Conservation (phyloP, 345 rosid species). For the Hevea brasiliensis region DNA sequence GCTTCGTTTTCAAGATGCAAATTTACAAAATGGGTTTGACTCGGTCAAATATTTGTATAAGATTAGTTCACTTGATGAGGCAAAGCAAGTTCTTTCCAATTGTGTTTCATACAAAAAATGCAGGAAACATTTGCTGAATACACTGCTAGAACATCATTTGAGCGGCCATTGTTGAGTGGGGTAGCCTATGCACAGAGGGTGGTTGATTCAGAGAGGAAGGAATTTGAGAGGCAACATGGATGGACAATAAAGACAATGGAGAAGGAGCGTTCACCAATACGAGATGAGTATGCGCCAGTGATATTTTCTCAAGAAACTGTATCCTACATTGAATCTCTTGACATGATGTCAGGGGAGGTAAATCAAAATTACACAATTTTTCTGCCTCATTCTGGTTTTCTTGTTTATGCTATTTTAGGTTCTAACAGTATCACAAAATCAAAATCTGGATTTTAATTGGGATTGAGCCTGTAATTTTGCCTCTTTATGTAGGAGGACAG, state of each 20-base stretch:
- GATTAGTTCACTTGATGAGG: not conserved
- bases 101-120: slow-evolving; percentile 25
- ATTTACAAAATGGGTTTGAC: not conserved
- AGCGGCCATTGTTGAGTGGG: slow-evolving; percentile 91
- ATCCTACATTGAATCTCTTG: slow-evolving; percentile 86
- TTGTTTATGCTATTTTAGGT: not conserved
- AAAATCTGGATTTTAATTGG: slow-evolving; percentile 2
- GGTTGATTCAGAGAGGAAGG: slow-evolving; percentile 59
- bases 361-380: slow-evolving; percentile 14
- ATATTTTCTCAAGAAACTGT: slow-evolving; percentile 90
- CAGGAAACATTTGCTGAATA: slow-evolving; percentile 97
- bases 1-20: slow-evolving; percentile 3
- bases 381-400: not conserved
- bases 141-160: slow-evolving; percentile 93
- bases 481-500: slow-evolving; percentile 71
- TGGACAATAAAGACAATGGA: slow-evolving; percentile 95
- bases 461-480: slow-evolving; percentile 10
- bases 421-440: not conserved
- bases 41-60: not conserved
- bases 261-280: slow-evolving; percentile 72
- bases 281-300: slow-evolving; percentile 97
- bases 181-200: slow-evolving; percentile 92
- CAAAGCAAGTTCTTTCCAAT: not conserved
- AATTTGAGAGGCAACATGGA: slow-evolving; percentile 76
- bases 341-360: slow-evolving; percentile 99